phyloP scores from a whole-genome alignment of 805 yeast genomes.

The Saccharomyces kudriavzevii region DNA sequence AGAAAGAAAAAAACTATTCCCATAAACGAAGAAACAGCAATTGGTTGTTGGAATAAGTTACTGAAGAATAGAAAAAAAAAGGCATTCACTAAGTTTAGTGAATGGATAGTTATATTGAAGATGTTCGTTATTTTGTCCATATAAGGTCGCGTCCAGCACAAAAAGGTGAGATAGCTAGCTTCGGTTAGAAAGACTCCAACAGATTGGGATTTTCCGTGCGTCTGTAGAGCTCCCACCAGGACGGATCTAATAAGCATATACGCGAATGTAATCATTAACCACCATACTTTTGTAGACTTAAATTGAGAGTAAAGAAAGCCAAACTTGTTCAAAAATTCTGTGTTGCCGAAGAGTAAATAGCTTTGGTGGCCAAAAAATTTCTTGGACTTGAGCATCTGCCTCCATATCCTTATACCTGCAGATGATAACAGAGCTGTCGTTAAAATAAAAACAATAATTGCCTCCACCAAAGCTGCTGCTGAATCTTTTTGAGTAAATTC shows the following conservation, averaged over 20 bases:
- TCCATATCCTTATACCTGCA: slow-evolving; percentile 64
- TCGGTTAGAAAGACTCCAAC: slow-evolving; percentile 72
- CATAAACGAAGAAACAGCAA: slow-evolving; percentile 79
- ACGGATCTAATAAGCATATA: slow-evolving; percentile 69
- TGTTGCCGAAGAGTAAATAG: slow-evolving; percentile 78
- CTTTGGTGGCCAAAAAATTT: slow-evolving; percentile 83
- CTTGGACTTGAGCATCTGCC: slow-evolving; percentile 65
- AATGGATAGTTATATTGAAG: slow-evolving; percentile 78
- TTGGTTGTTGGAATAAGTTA: slow-evolving; percentile 72
- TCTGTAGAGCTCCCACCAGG: slow-evolving; percentile 80
- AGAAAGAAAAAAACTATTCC: slow-evolving; percentile 83
- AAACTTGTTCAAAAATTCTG: slow-evolving; percentile 68
- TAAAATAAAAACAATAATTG: slow-evolving; percentile 57
- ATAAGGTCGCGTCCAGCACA: slow-evolving; percentile 74
- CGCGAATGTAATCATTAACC: slow-evolving; percentile 54
- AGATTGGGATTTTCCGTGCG: slow-evolving; percentile 74
- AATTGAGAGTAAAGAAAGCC: slow-evolving; percentile 91
- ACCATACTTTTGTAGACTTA: slow-evolving; percentile 80
- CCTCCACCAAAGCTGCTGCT: slow-evolving; percentile 72
- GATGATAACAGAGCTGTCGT: slow-evolving; percentile 52
- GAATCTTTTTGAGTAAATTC: slow-evolving; percentile 80
- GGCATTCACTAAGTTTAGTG: slow-evolving; percentile 73
- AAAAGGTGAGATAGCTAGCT: slow-evolving; percentile 51
- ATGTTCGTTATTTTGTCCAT: slow-evolving; percentile 92
- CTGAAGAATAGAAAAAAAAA: slow-evolving; percentile 85